A percentile compares a stretch with the other conserved stretches of the same genome.
Evolutionary conservation across 768 basidiomycete species (phyloP).

Genomic region (Myochromella boudieri): DNA sequence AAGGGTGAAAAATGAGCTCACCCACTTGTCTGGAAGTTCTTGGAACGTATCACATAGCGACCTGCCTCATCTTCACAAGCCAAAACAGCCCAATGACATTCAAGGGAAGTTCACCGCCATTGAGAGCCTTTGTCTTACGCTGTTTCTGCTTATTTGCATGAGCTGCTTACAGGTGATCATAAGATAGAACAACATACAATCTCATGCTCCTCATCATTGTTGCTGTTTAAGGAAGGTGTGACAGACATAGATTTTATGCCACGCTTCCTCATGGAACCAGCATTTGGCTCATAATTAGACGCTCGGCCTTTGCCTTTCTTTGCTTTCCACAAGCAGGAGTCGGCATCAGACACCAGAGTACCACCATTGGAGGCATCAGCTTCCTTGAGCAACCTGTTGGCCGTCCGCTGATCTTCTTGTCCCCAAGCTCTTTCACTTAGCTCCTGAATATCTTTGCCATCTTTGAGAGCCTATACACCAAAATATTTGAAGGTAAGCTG

Average conservation of each 20-base stretch:
- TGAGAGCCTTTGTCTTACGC: conserved; percentile 63
- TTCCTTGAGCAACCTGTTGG: conserved; percentile 59
- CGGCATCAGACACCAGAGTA: conserved; percentile 65
- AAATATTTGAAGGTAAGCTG: conserved; percentile 7
- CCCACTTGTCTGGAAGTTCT: conserved; percentile 79
- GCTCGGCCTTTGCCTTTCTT: conserved; percentile 62
- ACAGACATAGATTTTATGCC: conserved; percentile 71
- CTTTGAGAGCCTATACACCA: conserved; percentile 62
- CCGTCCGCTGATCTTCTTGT: conserved; percentile 61
- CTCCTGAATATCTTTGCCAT: conserved; percentile 79
- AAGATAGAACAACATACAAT: conserved; percentile 41
- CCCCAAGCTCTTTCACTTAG: conserved; percentile 64
- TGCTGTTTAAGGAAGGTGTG: conserved; percentile 74
- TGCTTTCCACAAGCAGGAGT: conserved; percentile 53
- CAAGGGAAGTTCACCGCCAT: conserved; percentile 57
- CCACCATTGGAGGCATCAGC: conserved; percentile 61
- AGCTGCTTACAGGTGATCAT: background rate
- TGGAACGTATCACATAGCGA: conserved; percentile 86
- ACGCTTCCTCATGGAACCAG: conserved; percentile 75
- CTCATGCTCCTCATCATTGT: conserved; percentile 77
- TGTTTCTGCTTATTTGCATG: conserved; percentile 60
- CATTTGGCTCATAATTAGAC: conserved; percentile 47
- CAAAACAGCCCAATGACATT: conserved; percentile 72
- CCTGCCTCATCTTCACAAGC: conserved; percentile 71
- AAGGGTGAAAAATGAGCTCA: conserved; percentile 27